Conservation (phyloP, 2,329 filamentous ascomycete genomes). For the Fusarium tjaetaba region DNA sequence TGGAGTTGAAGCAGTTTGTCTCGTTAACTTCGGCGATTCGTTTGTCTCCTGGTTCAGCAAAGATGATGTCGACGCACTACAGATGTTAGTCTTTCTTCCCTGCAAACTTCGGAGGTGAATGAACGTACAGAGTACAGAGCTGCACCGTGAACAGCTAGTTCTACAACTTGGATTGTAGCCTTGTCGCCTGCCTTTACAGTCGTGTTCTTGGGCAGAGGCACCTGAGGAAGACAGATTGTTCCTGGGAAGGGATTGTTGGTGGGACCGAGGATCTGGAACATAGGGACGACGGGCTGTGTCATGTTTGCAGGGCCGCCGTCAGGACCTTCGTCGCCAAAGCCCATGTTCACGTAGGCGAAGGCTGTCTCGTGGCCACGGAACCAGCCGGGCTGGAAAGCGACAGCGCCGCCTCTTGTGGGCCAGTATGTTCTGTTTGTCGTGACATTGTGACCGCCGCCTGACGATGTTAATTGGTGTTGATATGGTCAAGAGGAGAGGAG, state of each 20-base stretch:
- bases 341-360: conserved; percentile 90
- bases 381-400: conserved; percentile 94
- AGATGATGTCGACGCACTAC: conserved; percentile 94
- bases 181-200: conserved; percentile 82
- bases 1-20: conserved; percentile 90
- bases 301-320: conserved; percentile 80
- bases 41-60: conserved; percentile 78
- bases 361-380: conserved; percentile 88
- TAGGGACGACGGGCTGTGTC: conserved; percentile 81
- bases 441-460: conserved; percentile 84
- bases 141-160: conserved; percentile 84
- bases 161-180: conserved; percentile 89
- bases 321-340: conserved; percentile 76
- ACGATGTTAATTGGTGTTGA: conserved; percentile 13
- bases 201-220: conserved; percentile 79
- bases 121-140: conserved; percentile 78
- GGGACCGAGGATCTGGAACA: conserved; percentile 86
- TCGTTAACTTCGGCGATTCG: conserved; percentile 76
- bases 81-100: background rate
- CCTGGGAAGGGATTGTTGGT: conserved; percentile 86
- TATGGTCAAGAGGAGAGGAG: background rate
- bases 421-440: conserved; percentile 90
- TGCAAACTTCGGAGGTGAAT: too few relatives aligned
- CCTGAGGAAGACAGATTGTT: conserved; percentile 87
- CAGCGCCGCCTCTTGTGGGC: conserved; percentile 86